phyloP scores from a whole-genome alignment of 2,329 filamentous ascomycete genomes.

The Colletotrichum liaoningense region DNA sequence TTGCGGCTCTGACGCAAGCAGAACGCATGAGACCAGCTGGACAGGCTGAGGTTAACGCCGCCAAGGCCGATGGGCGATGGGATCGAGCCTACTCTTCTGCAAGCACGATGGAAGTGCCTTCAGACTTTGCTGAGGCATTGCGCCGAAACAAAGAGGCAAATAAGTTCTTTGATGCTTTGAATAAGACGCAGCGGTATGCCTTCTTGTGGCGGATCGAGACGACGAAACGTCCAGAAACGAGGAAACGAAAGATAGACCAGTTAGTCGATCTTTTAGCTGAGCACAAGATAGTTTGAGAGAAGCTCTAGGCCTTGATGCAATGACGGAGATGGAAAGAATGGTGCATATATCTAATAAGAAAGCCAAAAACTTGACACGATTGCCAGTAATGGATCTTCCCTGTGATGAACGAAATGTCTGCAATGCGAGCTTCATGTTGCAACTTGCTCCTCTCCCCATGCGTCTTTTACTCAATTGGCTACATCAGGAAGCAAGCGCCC shows the following conservation, averaged over 20 bases:
- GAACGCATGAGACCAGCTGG: slow-evolving; percentile 63
- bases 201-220: slow-evolving; percentile 59
- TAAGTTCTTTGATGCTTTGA: slow-evolving; percentile 55
- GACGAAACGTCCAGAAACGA: slow-evolving; percentile 49
- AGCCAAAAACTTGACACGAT: no score
- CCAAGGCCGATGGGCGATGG: slow-evolving; percentile 69
- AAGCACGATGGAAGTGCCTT: slow-evolving; percentile 57
- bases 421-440: no score
- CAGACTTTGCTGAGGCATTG: slow-evolving; percentile 60
- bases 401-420: no score
- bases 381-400: no score
- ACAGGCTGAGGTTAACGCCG: slow-evolving; percentile 61
- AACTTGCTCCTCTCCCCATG: no score
- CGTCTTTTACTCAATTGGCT: no score
- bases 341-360: no score
- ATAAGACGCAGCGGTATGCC: slow-evolving; percentile 56
- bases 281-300: slow-evolving; percentile 43
- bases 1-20: slow-evolving; percentile 54
- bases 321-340: not conserved
- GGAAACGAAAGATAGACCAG: slow-evolving; percentile 51
- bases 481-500: no score
- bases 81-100: slow-evolving; percentile 65
- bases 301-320: not conserved
- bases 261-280: slow-evolving; percentile 53
- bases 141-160: slow-evolving; percentile 47